phyloP scores from a whole-genome alignment of 768 basidiomycete species.

The Steccherinum ochraceum region DNA sequence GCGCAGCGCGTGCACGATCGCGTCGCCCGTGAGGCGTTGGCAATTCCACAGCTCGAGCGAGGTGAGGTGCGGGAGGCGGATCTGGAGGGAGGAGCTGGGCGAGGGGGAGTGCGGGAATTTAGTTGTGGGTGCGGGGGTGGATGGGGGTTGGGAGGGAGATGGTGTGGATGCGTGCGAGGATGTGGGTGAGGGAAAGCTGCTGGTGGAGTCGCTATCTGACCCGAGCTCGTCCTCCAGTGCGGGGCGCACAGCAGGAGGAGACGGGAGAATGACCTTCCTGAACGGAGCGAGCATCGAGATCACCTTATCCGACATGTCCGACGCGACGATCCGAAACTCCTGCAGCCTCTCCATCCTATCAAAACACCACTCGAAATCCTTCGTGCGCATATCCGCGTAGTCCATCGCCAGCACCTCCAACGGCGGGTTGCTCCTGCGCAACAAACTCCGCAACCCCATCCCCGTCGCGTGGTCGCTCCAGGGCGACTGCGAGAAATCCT shows the following conservation, averaged over 20 bases:
- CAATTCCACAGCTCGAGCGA: conserved; percentile 54
- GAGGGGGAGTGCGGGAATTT: background rate
- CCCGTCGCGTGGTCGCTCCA: conserved; percentile 75
- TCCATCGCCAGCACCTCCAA: conserved; percentile 69
- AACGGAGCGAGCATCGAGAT: conserved; percentile 50
- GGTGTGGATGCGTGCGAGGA: background rate
- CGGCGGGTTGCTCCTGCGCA: conserved; percentile 56
- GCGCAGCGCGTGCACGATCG: conserved; percentile 45
- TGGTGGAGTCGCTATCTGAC: conserved; percentile 2
- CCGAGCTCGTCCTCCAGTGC: conserved; percentile 10
- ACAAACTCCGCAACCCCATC: conserved; percentile 67
- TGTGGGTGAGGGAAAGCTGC: conserved; percentile 2
- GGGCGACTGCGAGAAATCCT: conserved; percentile 71
- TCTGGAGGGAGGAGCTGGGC: conserved; percentile 17
- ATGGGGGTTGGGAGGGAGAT: no score
- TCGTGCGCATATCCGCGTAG: conserved; percentile 77
- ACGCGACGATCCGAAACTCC: conserved; percentile 70
- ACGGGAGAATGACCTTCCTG: no score
- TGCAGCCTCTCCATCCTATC: conserved; percentile 45
- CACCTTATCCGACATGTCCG: conserved; percentile 76
- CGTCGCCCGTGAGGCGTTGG: conserved; percentile 54
- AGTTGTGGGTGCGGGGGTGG: no score
- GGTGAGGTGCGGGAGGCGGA: conserved; percentile 51
- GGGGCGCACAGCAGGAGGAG: background rate
- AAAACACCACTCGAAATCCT: conserved; percentile 70